These are phyloP conservation scores for Nigrospora osmanthi DNA, from an alignment of 2,329 filamentous ascomycete genomes.

Conservation along the genomic window DNA sequence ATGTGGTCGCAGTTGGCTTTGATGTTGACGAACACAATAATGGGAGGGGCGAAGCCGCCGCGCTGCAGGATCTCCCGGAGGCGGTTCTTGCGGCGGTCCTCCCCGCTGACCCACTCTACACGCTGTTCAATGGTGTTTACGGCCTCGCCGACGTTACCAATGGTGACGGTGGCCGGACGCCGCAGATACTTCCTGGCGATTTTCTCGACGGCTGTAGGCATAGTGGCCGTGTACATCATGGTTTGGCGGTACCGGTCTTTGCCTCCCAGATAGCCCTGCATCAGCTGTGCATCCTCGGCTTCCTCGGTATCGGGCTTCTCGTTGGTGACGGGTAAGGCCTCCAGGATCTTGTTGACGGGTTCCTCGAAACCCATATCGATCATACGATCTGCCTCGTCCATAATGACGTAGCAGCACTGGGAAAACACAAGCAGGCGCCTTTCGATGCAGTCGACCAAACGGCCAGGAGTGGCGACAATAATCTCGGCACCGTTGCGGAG, in stretches of 20 bases:
- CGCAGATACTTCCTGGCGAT: slow-evolving; percentile 97
- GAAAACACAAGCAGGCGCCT: slow-evolving; percentile 81
- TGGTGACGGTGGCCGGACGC: slow-evolving; percentile 86
- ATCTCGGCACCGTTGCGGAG: slow-evolving; percentile 92
- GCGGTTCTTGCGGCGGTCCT: slow-evolving; percentile 95
- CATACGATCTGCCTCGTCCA: slow-evolving; percentile 99
- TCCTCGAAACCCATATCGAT: slow-evolving; percentile 98
- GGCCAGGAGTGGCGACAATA: slow-evolving; percentile 95
- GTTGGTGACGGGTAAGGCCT: slow-evolving; percentile 84
- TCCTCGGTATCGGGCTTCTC: slow-evolving; percentile 93
- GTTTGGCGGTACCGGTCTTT: slow-evolving; percentile 86
- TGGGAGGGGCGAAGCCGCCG: slow-evolving; percentile 74
- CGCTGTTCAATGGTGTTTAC: slow-evolving; percentile 97
- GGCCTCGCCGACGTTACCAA: slow-evolving; percentile 89
- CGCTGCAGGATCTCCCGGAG: slow-evolving; percentile 83
- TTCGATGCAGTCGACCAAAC: slow-evolving; percentile 95
- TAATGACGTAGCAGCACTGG: slow-evolving; percentile 98
- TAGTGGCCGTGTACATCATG: slow-evolving; percentile 99
- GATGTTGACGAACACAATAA: slow-evolving; percentile 99
- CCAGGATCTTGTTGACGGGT: slow-evolving; percentile 93
- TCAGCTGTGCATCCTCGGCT: slow-evolving; percentile 78
- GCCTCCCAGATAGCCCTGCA: slow-evolving; percentile 72
- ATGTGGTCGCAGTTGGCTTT: slow-evolving; percentile 97
- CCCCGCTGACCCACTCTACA: slow-evolving; percentile 81
- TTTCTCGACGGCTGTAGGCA: slow-evolving; percentile 85